These are phyloP conservation scores for Phycomyces blakesleeanus DNA, from an alignment of 192 early-diverging fungal genomes.

Conservation along the genomic window DNA sequence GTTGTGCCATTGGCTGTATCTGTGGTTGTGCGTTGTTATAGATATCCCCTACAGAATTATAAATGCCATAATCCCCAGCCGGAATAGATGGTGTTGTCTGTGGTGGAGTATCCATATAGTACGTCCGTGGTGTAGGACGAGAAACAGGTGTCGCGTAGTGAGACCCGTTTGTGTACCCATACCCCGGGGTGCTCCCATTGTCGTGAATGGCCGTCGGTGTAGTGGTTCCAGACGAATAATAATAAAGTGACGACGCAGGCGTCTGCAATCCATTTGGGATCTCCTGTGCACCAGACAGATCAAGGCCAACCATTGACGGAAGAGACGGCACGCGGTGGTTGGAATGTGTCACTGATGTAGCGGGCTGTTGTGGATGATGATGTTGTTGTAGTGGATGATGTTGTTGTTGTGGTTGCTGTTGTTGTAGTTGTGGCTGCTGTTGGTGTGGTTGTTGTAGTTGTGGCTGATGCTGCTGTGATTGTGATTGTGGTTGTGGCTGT, in stretches of 20 bases:
- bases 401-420: background rate
- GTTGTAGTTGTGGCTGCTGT: background rate
- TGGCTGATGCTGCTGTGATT: background rate
- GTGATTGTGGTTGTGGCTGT: background rate
- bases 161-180: constrained; percentile 2
- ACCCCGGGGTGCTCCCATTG: background rate
- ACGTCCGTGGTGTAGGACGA: background rate
- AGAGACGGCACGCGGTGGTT: background rate
- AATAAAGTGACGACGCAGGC: background rate
- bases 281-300: background rate
- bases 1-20: background rate
- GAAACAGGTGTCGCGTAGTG: background rate
- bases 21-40: background rate
- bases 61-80: background rate
- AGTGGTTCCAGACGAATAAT: background rate
- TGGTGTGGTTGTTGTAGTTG: background rate
- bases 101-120: constrained; percentile 5
- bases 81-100: background rate
- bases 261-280: background rate
- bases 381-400: background rate
- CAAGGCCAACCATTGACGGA: background rate
- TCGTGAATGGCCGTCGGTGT: background rate
- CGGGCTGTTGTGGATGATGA: background rate
- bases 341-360: background rate
- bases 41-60: background rate